Conservation (phyloP, 306 rosid species). For the Fragaria nilgerrensis region DNA sequence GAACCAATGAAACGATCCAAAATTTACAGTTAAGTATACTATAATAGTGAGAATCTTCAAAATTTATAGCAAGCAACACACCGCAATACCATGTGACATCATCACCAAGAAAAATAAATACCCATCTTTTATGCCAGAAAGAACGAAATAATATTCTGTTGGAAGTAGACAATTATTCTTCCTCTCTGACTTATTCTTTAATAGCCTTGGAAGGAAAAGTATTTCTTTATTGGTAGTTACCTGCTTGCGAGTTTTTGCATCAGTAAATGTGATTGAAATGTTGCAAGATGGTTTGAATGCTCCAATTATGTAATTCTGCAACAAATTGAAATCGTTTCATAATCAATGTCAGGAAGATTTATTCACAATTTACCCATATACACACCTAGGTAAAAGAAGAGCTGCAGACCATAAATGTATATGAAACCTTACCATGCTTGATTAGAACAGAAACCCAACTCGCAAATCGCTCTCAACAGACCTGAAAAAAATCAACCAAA, state of each 20-base stretch:
- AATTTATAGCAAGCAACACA: neutral
- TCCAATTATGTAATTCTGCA: conserved; percentile 91
- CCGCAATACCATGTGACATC: neutral
- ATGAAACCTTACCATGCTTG: conserved; percentile 37
- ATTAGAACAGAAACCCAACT: conserved; percentile 4
- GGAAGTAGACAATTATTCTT: neutral
- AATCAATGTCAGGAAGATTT: neutral
- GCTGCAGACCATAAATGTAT: neutral
- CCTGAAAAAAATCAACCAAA: conserved; percentile 22
- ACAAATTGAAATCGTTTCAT: neutral
- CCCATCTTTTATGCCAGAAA: neutral
- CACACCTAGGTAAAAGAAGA: neutral
- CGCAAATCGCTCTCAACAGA: conserved; percentile 17
- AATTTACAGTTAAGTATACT: neutral
- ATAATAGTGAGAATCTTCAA: neutral
- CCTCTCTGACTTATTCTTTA: neutral
- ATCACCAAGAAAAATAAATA: neutral
- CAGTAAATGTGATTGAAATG: conserved; percentile 69
- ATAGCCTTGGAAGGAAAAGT: neutral
- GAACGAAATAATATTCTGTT: neutral
- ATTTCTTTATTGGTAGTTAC: conserved; percentile 23
- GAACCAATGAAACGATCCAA: neutral
- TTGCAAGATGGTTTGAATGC: conserved; percentile 98
- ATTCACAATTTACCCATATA: neutral
- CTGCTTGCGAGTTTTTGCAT: conserved; percentile 96